Evolutionary conservation across 1,284 basidiomycete species (phyloP).

Genomic region (Trametes versicolor): DNA sequence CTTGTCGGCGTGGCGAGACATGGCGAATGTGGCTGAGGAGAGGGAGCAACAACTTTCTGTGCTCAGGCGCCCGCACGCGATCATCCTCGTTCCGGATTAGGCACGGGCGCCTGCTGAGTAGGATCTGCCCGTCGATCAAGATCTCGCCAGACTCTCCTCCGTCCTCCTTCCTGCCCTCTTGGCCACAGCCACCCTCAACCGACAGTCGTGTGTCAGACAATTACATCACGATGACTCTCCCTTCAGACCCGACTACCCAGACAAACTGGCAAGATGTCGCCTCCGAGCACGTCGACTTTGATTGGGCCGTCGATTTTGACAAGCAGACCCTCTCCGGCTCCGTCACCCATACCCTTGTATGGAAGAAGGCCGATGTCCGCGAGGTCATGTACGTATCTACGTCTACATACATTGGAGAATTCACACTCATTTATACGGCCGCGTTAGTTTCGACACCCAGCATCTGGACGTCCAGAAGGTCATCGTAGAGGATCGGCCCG

Average conservation of each 20-base stretch:
- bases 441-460: slow-evolving; percentile 77
- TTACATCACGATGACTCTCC: slow-evolving; percentile 13
- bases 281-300: slow-evolving; percentile 77
- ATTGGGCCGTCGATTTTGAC: slow-evolving; percentile 88
- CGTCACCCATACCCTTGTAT: slow-evolving; percentile 73
- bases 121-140: slow-evolving; percentile 22
- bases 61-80: slow-evolving; percentile 18
- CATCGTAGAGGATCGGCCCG: slow-evolving; percentile 61
- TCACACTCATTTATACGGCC: too few species aligned
- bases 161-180: not conserved
- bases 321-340: slow-evolving; percentile 75
- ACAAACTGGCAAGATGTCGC: slow-evolving; percentile 81
- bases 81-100: slow-evolving; percentile 11
- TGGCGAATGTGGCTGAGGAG: slow-evolving; percentile 19
- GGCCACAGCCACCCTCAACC: slow-evolving; percentile 15
- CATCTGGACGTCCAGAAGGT: slow-evolving; percentile 76
- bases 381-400: slow-evolving; percentile 63
- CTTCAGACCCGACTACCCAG: slow-evolving; percentile 76
- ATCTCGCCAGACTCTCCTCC: slow-evolving; percentile 13
- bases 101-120: slow-evolving; percentile 8
- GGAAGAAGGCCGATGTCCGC: slow-evolving; percentile 66
- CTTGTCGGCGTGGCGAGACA: slow-evolving; percentile 40
- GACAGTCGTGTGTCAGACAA: slow-evolving; percentile 7
- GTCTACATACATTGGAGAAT: not conserved
- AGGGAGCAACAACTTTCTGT: slow-evolving; percentile 20